These are phyloP conservation scores for Diplodia corticola DNA, from an alignment of 2,329 filamentous ascomycete genomes.

Conservation along the genomic window DNA sequence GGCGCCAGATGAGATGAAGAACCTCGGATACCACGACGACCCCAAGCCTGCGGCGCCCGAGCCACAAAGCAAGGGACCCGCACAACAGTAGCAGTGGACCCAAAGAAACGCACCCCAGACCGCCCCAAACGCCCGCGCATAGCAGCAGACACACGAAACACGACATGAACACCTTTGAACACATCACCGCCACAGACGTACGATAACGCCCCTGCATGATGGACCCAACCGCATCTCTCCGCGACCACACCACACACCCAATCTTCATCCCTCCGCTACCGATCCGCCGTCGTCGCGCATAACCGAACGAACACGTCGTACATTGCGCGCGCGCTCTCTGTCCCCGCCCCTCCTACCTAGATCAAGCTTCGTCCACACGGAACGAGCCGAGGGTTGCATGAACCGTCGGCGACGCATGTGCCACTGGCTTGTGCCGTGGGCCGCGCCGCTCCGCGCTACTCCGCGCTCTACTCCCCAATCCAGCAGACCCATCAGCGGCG, in stretches of 20 bases:
- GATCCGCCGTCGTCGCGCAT: not conserved
- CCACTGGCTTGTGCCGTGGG: not conserved
- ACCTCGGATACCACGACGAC: conserved; percentile 74
- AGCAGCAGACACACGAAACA: conserved; percentile 16
- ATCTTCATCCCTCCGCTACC: not conserved
- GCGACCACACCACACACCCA: not conserved
- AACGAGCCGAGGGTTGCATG: conserved; percentile 2
- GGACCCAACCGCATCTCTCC: not conserved
- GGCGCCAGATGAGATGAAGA: conserved; percentile 93
- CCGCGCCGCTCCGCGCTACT: no score
- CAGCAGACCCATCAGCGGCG: not conserved
- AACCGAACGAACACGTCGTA: not conserved
- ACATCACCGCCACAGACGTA: conserved; percentile 15
- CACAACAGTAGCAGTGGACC: not conserved
- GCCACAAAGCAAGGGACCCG: conserved; percentile 17
- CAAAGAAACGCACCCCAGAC: conserved; percentile 1
- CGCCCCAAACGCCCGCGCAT: not conserved
- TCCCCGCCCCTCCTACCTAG: not conserved
- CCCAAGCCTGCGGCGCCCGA: conserved; percentile 23
- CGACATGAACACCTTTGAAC: conserved; percentile 1
- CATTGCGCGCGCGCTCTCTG: not conserved
- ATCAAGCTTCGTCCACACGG: not conserved
- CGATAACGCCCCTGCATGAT: conserved; percentile 20
- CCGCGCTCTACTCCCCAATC: no score
- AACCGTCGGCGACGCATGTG: not conserved